Evolutionary conservation across 768 basidiomycete species (phyloP).

Genomic region (Russula brevipes): DNA sequence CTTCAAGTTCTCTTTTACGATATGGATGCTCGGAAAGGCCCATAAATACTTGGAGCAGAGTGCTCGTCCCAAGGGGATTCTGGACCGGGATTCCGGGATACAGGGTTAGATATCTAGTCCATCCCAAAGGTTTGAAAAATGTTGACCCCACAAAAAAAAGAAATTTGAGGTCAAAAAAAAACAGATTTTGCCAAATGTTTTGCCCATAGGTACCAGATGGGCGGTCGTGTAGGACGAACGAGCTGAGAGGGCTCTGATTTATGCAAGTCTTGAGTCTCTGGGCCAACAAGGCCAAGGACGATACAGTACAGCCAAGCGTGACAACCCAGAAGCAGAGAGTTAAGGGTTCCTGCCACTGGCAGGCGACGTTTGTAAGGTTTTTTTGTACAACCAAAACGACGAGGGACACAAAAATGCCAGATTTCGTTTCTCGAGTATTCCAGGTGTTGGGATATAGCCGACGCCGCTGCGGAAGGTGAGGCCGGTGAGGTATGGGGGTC

Average conservation of each 20-base stretch:
- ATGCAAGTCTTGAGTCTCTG: too few relatives aligned
- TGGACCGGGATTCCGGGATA: too few relatives aligned
- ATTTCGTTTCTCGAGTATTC: constrained; percentile 7
- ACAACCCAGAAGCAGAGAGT: constrained; percentile 10
- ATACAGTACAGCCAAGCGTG: background rate
- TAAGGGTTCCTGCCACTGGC: constrained; percentile 12
- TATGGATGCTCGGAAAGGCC: constrained; percentile 93
- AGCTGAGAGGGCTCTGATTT: too few relatives aligned
- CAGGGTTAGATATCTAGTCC: too few relatives aligned
- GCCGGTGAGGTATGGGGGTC: background rate
- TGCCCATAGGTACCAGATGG: too few relatives aligned
- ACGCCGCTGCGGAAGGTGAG: constrained; percentile 14
- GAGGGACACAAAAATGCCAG: constrained; percentile 10
- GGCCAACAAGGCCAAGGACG: background rate
- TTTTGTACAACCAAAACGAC: background rate
- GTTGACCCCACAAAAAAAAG: too few relatives aligned
- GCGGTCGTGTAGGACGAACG: too few relatives aligned
- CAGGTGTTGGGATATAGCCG: constrained; percentile 11
- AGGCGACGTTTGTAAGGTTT: too few relatives aligned
- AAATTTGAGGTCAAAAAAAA: too few relatives aligned
- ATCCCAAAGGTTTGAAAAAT: too few relatives aligned
- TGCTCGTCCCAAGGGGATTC: background rate
- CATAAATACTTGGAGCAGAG: constrained; percentile 60
- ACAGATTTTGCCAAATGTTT: too few relatives aligned
- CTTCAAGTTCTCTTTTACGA: constrained; percentile 94